These are phyloP conservation scores for Backusella liffmaniae DNA, from an alignment of 192 early-diverging fungal genomes.

Conservation along the genomic window DNA sequence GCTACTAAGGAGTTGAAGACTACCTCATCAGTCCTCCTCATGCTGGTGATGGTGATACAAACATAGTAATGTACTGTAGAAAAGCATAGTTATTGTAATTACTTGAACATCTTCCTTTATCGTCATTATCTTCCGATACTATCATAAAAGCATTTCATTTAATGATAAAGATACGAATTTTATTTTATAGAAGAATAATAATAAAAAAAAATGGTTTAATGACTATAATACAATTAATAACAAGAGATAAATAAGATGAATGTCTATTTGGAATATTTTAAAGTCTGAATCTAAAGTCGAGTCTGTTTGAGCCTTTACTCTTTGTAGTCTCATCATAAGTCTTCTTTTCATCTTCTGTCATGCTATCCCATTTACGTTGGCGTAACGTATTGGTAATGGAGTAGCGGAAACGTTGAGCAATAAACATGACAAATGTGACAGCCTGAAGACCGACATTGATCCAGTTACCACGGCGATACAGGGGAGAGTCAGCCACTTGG, in stretches of 20 bases:
- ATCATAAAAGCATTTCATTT: neutral
- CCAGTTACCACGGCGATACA: slow-evolving; percentile 50
- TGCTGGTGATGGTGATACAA: no score
- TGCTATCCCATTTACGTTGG: slow-evolving; percentile 43
- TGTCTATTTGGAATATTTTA: slow-evolving; percentile 1
- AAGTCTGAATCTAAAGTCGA: slow-evolving; percentile 48
- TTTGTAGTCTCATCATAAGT: slow-evolving; percentile 51
- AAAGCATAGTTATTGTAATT: no score
- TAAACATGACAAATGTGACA: slow-evolving; percentile 33
- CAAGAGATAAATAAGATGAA: neutral
- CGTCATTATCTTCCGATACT: neutral
- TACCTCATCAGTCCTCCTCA: no score
- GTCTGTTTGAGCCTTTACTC: slow-evolving; percentile 45
- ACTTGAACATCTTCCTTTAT: no score
- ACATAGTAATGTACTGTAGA: neutral
- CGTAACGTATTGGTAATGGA: slow-evolving; percentile 42
- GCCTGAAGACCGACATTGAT: slow-evolving; percentile 43
- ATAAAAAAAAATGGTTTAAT: neutral
- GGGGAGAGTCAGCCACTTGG: slow-evolving; percentile 41
- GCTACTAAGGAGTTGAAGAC: no score
- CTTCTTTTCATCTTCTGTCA: slow-evolving; percentile 50
- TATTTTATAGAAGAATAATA: neutral
- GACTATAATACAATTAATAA: slow-evolving; percentile 3
- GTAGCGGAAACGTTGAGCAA: slow-evolving; percentile 47
- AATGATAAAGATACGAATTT: neutral